These are phyloP conservation scores for Cryptomeria japonica DNA, from an alignment of 75 land plant genomes.

Conservation along the genomic window DNA sequence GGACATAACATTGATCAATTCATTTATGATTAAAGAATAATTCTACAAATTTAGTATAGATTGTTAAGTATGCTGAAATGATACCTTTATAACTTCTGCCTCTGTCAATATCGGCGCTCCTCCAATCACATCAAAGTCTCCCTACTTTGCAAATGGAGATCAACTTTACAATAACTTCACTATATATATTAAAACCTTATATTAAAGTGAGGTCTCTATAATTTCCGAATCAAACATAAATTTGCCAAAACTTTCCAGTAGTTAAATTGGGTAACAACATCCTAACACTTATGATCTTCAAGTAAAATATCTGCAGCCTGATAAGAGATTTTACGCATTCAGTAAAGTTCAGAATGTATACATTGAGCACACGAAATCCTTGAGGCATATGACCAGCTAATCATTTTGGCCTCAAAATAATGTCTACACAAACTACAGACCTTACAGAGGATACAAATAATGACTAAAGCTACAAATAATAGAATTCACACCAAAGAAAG, in stretches of 20 bases:
- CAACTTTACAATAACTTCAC: background rate
- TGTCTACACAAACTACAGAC: background rate
- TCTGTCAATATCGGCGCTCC: constrained; percentile 76
- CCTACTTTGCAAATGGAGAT: constrained; percentile 37
- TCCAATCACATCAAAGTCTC: constrained; percentile 94
- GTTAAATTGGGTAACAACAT: background rate
- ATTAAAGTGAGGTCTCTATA: background rate
- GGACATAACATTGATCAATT: background rate
- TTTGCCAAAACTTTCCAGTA: background rate
- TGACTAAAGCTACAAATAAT: background rate
- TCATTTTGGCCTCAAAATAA: background rate
- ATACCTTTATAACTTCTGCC: constrained; percentile 89
- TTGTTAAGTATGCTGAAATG: constrained; percentile 7
- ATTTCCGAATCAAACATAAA: background rate
- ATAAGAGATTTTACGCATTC: background rate
- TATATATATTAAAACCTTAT: background rate
- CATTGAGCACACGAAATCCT: background rate
- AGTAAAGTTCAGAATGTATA: background rate
- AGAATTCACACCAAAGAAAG: background rate
- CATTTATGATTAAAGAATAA: background rate
- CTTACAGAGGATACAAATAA: background rate
- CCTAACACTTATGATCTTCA: background rate
- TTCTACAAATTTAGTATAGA: background rate
- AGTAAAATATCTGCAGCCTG: background rate
- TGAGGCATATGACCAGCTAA: background rate